Base-by-base conservation (phyloP, 23 red algal genomes). In the Agarophyton chilense region DNA sequence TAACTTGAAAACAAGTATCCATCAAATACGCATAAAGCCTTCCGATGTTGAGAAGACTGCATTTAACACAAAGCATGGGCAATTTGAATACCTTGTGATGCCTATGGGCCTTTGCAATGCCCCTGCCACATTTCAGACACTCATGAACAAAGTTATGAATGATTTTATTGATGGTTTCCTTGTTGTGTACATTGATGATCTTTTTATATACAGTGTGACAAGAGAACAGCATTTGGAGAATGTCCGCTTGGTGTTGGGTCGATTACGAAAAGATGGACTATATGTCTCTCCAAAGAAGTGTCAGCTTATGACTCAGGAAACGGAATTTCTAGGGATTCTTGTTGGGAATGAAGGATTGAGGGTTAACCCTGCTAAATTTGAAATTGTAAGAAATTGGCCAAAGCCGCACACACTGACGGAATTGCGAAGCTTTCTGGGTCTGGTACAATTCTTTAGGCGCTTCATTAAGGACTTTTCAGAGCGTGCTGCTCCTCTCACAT, bases 171-270 rank as follows among this genome's bases (percentile, higher is more conserved):
- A 81, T 31, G 14, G 19, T 12, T 81, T 26, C 0, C 45, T 81
- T 0, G 49, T 81, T 28, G 49, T 81, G 10, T 86, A 72, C 65
- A 28, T 1, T 24, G 63, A 86, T 53, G 81, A 86, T 55, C 14
- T 86, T 0, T 55, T 86, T 0, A 74, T 77, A 22, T 89, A 56
- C 38, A 77, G 67, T 33, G 35, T 55, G 28, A 52, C 84, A 19
- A 16, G 32, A 36, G 1, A 77, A 19, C 28, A 77, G 0, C 84
- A 89, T 77, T n/a, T 77, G 6, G 0, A 50, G 11, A 10, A 74
- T 58, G 25, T 89, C 42, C 26, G 52, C 16, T 38, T 24, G 29
- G 84, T 74, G 10, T 42, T 89, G 9, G 42, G 1, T 12, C 47
- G 72, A 35, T 67, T 89, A 22, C 10, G 52, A 22, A 58, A 53